Base-by-base conservation (phyloP, 83 land plant species). In the Thuja plicata region DNA sequence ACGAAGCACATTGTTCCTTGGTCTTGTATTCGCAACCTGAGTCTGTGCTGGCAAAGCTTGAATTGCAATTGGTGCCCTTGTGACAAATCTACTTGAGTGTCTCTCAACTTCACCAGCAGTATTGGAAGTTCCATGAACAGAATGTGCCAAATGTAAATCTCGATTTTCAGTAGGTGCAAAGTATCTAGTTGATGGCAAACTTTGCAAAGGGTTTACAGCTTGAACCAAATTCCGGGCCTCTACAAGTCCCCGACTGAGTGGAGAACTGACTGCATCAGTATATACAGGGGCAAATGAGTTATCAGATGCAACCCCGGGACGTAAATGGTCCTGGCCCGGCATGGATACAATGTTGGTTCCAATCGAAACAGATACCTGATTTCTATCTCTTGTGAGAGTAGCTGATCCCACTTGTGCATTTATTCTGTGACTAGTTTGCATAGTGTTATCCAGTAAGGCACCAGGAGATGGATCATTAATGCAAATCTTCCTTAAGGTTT, bases 1-100 rank as follows among this genome's bases (percentile, higher is more conserved):
- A n/a, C 43, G 87, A n/a, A 54, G 27, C 12, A 55, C 16, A 86
- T 5, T 57, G 71, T 38, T 86, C 87, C 90, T 88, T 62, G 77
- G 89, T 88, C 45, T 77, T 74, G 89, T 76, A 86, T 35, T 83
- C 19, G 92, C 54, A 70, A 88, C 71, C 8, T 55, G 91, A 54
- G 83, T 38, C 73, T 88, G 92, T 17, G 92, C 94, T 30, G 97
- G 95, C 86, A 95, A 94, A 55, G 95, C 95, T 87, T 96, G 97
- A 89, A 93, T 90, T 79, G 95, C 95, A 71, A 87, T 83, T 38
- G 96, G 94, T 35, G 88, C 77, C 76, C 94, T 89, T 48, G 52
- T 91, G 40, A 93, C 80, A 83, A 89, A 62, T 76, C 94, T 89
- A 13, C 92, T 85, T 37, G 41, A 62, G 27, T 62, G 91, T 85